Conservation (phyloP, 2,329 filamentous ascomycete genomes). For the Nothophaeocryptopus gaeumannii region DNA sequence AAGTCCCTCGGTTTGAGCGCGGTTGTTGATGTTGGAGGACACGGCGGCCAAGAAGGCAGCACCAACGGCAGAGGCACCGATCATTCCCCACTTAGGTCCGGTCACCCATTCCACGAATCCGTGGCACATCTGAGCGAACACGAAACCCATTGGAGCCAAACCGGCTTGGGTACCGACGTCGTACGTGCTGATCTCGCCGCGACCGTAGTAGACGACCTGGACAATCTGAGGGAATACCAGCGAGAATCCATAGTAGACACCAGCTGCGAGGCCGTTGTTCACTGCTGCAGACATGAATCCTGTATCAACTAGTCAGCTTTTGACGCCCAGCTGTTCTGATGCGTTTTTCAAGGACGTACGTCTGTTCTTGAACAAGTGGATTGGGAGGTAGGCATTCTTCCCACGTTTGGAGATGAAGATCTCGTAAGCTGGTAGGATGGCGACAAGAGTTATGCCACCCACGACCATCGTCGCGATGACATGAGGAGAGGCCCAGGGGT, state of each 20-base stretch:
- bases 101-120: slow-evolving; percentile 25
- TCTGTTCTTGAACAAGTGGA: slow-evolving; percentile 27
- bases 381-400: slow-evolving; percentile 23
- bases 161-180: slow-evolving; percentile 25
- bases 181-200: slow-evolving; percentile 25
- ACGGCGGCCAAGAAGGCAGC: slow-evolving; percentile 19
- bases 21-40: slow-evolving; percentile 21
- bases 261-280: slow-evolving; percentile 23
- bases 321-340: too few relatives aligned
- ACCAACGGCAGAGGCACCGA: slow-evolving; percentile 20
- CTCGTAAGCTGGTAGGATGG: slow-evolving; percentile 21
- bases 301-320: not conserved
- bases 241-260: slow-evolving; percentile 26
- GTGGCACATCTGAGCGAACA: slow-evolving; percentile 27
- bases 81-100: slow-evolving; percentile 26
- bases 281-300: slow-evolving; percentile 21
- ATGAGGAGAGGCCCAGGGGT: slow-evolving; percentile 30
- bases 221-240: slow-evolving; percentile 26
- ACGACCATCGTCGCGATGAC: slow-evolving; percentile 30
- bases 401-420: slow-evolving; percentile 23
- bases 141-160: slow-evolving; percentile 24
- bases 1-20: slow-evolving; percentile 18
- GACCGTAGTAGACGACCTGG: slow-evolving; percentile 21
- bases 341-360: not conserved
- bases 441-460: slow-evolving; percentile 22